Base-by-base conservation (phyloP, 495 filamentous ascomycete species). In the Tuber umbilicatum region DNA sequence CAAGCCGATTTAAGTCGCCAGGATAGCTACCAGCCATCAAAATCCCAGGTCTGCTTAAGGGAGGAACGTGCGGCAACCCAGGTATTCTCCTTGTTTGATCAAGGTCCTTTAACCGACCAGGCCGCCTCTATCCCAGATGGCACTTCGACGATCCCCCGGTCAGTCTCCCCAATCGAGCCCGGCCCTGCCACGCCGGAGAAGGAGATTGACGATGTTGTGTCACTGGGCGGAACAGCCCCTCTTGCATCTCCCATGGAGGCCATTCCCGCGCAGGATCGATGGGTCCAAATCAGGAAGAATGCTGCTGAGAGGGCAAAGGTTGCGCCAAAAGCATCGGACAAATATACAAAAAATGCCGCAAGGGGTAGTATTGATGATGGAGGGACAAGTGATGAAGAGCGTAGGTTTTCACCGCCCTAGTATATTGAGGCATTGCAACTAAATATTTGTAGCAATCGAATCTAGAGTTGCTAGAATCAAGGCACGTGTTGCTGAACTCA, bases 381-480 rank as follows among this genome's bases (percentile, higher is more conserved):
- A 35, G 91, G 97, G 75, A 95, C 92, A 31, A 97, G 92, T 82
- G 94, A 92, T 31, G 96, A 99, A 88, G 95, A 99, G 86, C 97
- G 94, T 93, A 87, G 89, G 93, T 89, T 45, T 12, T 12, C 55
- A 21, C 73, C 60, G 19, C 5, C 69, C 27, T 10, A 69, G 68
- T 6, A 75, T 31, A 17, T 69, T 19, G 23, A 37, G 12, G 39
- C 14, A 40, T 67, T 10, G 43, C 17, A n/a, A 27, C 64, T 73
- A 79, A 67, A 81, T 38, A 16, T 19, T 38, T 79, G 16, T 75
- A 96, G 93, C 93, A 40, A 97, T 99, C 78, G 95, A 99, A 83
- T 92, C 93, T 55, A 92, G 95, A 73, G 95, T 97, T 74, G 95
- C 95, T 47, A 92, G 96, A 73, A 99, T 99, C 88, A 97, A 97